Conservation (phyloP, 2,329 filamentous ascomycete species). For the Monosporascus sp. region DNA sequence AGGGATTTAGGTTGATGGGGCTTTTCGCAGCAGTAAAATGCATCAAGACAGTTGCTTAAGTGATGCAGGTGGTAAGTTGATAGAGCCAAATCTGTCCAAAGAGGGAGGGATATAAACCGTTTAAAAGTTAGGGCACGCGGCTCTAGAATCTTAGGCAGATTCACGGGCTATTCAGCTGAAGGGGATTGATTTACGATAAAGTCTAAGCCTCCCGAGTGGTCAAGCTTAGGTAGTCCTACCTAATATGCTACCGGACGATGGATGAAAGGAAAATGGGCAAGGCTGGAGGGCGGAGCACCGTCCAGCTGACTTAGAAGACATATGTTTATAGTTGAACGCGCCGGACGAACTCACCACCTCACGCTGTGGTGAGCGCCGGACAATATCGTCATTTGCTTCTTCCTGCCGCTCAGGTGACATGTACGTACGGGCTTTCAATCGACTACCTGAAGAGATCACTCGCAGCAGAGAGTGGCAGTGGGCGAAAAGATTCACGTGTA, state of each 20-base stretch:
- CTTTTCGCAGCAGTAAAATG: no score
- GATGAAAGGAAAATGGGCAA: background rate
- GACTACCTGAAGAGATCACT: background rate
- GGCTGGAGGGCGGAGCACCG: background rate
- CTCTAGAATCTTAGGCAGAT: background rate
- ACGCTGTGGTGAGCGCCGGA: background rate
- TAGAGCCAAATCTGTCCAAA: no score
- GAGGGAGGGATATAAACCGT: no score
- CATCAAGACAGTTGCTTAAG: no score
- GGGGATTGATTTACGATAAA: background rate
- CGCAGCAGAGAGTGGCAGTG: slow-evolving; percentile 8
- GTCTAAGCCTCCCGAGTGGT: background rate
- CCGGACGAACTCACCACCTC: background rate
- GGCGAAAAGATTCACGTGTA: background rate
- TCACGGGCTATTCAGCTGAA: background rate
- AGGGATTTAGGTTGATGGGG: background rate
- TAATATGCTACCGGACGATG: background rate
- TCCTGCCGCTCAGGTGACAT: background rate
- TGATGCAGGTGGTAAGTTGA: no score
- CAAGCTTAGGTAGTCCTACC: background rate
- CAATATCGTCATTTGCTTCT: background rate
- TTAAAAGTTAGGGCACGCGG: background rate
- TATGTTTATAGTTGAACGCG: background rate
- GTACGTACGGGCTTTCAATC: background rate
- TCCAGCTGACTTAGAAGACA: background rate